Base-by-base conservation (phyloP, 768 basidiomycete species). In the Gymnopilus junonius region DNA sequence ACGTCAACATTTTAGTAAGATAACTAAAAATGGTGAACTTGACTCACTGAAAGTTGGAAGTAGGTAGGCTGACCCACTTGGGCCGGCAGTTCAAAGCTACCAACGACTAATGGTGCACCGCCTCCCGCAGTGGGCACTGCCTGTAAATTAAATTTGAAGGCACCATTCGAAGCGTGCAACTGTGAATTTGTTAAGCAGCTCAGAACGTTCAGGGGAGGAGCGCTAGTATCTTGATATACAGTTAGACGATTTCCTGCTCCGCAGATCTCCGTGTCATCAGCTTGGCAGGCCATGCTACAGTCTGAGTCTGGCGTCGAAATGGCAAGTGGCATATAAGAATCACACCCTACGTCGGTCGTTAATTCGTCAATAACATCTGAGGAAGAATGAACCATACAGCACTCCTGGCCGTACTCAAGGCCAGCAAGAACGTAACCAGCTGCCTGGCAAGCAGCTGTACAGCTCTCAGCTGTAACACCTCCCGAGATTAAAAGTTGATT, bases 201-300 rank as follows among this genome's bases (percentile, higher is more conserved):
- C 21, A 23, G 43, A 21, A 21, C 43, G 12, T 45, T 25, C 3
- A 51, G 27, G 11, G 50, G 25, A 15, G 27, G 25, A n/a, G 32
- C 50, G n/a, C 23, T 51, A 17, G 27, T 51, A n/a, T 51, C 50
- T 29, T 29, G 29, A 25, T 51, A 51, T 15, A 51, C 32, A 31
- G 50, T n/a, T n/a, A 45, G 43, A 23, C 43, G 14, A 46, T 77
- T 71, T 2, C 82, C 83, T 1, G 83, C 85, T 32, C 89, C 90
- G 65, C 89, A 90, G 2, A 69, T 66, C 68, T 91, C 85, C 2
- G 70, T 63, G 11, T 83, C 32, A 66, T 89, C 77, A 8, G 88
- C 89, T 1, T 79, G 76, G 71, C 90, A 91, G 17, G 81, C 66
- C 74, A 81, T 79, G 65, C 80, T 81, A 67, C 89, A 90, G 35